Evolutionary conservation across 345 rosid genomes (phyloP), one percentile per base, ranked within the genome.

Genomic region (Raphanus sativus): DNA sequence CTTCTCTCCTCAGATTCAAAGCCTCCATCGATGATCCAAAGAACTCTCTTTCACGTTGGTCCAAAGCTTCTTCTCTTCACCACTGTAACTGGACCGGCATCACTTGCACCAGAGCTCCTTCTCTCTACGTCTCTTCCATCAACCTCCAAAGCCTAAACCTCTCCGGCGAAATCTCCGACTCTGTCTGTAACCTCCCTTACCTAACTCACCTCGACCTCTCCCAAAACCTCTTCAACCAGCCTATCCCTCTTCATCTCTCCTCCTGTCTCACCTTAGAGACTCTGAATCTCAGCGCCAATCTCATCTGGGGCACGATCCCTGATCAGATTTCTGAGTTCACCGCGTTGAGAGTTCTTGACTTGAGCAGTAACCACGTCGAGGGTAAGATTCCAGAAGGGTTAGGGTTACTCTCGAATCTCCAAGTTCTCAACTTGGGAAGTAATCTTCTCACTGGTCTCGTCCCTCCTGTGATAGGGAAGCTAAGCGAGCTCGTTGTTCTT

Each of bases 21-120:
- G 42, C 89, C 80, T 85, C 91, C 85, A 78, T 90, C 76, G 78
- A 83, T 75, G 98, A 94, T 82, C 86, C 91, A n/a, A 85, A 81
- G 55, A 66, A 76, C 73, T 84, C 89, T 67, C 96, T 94, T 62
- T 89, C 94, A 75, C 74, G 71, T 66, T 94, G 97, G 98, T 86
- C 90, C 42, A 83, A 76, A 70, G 56, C 75, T 55, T 91, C 81
- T 0, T 65, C 66, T 42, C 40, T 60, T 71, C 97, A 87, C 65
- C 81, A 86, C 79, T 94, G 98, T 85, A 87, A 88, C 86, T 94
- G 98, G 98, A 83, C 96, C 54, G 98, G 97, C 24, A 77, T 94
- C 67, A 83, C 88, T 11, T 94, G 98, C 77, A 80, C 77, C 24
- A 33, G 86, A 61, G 52, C 88, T 12, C 80, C 90, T 65, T 63